phyloP scores from a whole-genome alignment of 192 early-diverging fungal species.

The Backusella luteola region DNA sequence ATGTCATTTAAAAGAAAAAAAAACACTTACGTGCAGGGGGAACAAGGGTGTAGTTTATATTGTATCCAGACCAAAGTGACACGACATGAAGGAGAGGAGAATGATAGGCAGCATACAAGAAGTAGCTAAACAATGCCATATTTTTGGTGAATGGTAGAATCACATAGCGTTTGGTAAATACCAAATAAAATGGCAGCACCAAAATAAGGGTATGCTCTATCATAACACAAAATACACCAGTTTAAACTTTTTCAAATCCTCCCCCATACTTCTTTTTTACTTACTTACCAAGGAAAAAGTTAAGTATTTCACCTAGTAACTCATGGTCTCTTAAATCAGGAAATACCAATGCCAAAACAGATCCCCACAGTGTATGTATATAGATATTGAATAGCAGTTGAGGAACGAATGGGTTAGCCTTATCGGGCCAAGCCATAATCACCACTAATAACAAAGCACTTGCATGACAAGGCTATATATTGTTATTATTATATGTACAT shows the following conservation, averaged over 20 bases:
- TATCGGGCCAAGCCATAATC: slow-evolving; percentile 40
- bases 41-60: slow-evolving; percentile 53
- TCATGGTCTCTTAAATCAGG: slow-evolving; percentile 52
- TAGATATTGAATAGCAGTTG: slow-evolving; percentile 51
- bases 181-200: slow-evolving; percentile 46
- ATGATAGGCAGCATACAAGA: slow-evolving; percentile 53
- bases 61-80: slow-evolving; percentile 44
- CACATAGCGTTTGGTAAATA: slow-evolving; percentile 49
- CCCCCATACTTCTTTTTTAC: neutral
- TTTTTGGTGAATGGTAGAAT: slow-evolving; percentile 43
- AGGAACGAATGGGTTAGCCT: slow-evolving; percentile 32
- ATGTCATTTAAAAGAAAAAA: neutral
- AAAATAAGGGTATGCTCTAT: slow-evolving; percentile 47
- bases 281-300: slow-evolving; percentile 51
- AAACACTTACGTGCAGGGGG: slow-evolving; percentile 45
- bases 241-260: slow-evolving; percentile 14
- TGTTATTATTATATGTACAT: neutral
- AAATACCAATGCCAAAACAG: slow-evolving; percentile 44
- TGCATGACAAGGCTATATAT: slow-evolving; percentile 47
- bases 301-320: slow-evolving; percentile 46
- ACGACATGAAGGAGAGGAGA: slow-evolving; percentile 39
- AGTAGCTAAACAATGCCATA: slow-evolving; percentile 50
- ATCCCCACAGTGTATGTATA: slow-evolving; percentile 51
- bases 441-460: slow-evolving; percentile 44
- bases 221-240: neutral